Evolutionary conservation across 2,329 filamentous ascomycete genomes (phyloP).

Genomic region (Thermomyces lanuginosus): DNA sequence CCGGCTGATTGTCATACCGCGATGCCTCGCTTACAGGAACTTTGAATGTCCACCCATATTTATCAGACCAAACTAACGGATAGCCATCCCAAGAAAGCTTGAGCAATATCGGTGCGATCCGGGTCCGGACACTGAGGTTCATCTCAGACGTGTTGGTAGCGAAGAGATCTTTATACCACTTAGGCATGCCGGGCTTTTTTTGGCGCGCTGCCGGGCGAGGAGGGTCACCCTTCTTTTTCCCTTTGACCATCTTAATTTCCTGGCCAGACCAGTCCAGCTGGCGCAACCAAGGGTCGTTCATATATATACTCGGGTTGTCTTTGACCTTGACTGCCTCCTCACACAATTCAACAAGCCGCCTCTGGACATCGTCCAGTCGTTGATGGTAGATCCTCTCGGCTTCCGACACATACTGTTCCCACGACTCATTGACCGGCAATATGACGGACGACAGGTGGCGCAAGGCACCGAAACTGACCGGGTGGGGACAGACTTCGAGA

Average conservation of each 20-base stretch:
- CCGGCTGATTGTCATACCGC: conserved; percentile 54
- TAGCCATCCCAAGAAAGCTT: conserved; percentile 77
- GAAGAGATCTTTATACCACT: conserved; percentile 92
- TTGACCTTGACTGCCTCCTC: conserved; percentile 64
- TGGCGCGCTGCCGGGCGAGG: conserved; percentile 64
- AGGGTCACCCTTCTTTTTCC: conserved; percentile 70
- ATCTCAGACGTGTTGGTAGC: conserved; percentile 49
- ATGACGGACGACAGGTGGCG: conserved; percentile 89
- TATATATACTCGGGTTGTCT: conserved; percentile 50
- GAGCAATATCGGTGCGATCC: conserved; percentile 71
- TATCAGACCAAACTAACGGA: conserved; percentile 83
- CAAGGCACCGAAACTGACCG: conserved; percentile 88
- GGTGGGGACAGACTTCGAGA: conserved; percentile 78
- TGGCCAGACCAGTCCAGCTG: conserved; percentile 95
- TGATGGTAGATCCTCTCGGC: conserved; percentile 71
- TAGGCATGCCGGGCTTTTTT: conserved; percentile 86
- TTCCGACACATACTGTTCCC: conserved; percentile 69
- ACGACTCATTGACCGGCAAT: conserved; percentile 71
- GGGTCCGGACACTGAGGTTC: conserved; percentile 65
- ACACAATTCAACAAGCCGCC: conserved; percentile 56
- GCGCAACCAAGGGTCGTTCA: conserved; percentile 71
- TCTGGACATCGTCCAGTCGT: conserved; percentile 60
- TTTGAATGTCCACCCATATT: conserved; percentile 82
- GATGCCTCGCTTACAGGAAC: conserved; percentile 47
- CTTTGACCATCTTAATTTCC: conserved; percentile 78